These are phyloP conservation scores for Boletus rufocinnamomeus DNA, from an alignment of 768 basidiomycete genomes.

Conservation along the genomic window DNA sequence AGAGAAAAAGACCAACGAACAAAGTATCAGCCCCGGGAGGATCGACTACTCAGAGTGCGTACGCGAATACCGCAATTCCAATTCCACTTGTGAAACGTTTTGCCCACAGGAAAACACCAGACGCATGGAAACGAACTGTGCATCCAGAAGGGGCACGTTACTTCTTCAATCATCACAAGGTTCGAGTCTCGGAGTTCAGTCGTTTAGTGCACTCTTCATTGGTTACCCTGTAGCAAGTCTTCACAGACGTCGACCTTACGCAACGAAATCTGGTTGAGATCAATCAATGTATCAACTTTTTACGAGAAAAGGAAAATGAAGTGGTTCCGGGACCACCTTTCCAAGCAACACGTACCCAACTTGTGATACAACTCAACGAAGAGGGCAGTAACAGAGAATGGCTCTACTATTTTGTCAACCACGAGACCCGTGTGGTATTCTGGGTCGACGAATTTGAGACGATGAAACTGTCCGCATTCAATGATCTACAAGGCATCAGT, in stretches of 20 bases:
- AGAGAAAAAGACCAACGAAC: neutral
- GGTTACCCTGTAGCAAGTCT: neutral
- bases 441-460: neutral
- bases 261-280: neutral
- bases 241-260: neutral
- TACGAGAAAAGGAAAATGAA: neutral
- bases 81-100: too few relatives aligned
- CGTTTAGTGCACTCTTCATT: neutral
- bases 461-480: neutral
- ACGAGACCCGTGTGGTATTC: neutral
- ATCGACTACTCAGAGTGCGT: neutral
- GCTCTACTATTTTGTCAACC: neutral
- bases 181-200: neutral
- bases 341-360: neutral
- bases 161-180: neutral
- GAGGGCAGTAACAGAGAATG: neutral
- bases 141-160: neutral
- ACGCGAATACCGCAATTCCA: too few relatives aligned
- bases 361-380: neutral
- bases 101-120: neutral
- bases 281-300: neutral
- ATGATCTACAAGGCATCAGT: neutral
- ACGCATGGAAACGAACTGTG: neutral
- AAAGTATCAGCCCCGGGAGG: neutral
- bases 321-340: neutral